Evolutionary conservation across 148 eudicot species (phyloP), one percentile per base, ranked within the genome.

Genomic region (Pharnaceum exiguum): DNA sequence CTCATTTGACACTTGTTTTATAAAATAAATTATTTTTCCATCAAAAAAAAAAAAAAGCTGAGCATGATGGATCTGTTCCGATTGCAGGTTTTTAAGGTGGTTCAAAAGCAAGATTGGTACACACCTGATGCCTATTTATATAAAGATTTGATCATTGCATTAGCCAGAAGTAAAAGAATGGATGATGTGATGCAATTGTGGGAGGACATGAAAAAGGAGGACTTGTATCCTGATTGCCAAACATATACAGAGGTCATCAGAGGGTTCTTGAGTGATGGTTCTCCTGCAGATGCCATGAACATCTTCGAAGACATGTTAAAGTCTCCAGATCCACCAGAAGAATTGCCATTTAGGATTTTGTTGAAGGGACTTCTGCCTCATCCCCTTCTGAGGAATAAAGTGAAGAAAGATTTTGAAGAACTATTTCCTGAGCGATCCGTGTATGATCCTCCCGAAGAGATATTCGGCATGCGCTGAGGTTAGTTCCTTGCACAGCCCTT

Each of bases 261-360:
- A 45, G 97, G 97, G 9, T 91, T 87, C 65, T 67, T 91, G 72
- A 81, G 77, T 46, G 69, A 75, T 59, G 97, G 96, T 46, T 87
- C 96, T 39, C 97, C 97, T 65, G 90, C 75, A 51, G 94, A 87
- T 77, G 98, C 98, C 19, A 91, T 91, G 96, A 91, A 91, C 71
- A 67, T 87, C 46, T 91, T 78, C n/a, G 98, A 91, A 67, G 96
- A 91, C 78, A 85, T 91, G 98, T 72, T 87, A 71, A 79, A 85
- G 50, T 82, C 90, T 65, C 94, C 96, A 19, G 96, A 87, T 22
- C 96, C 89, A 46, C 98, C 96, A 1, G 98, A 85, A 62, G 94
- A 87, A 65, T 65, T 82, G 61, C 96, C 98, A 11, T 91, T 87
- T 62, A 87, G 96, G 71, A 70, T 87, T 52, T 66, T 91, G 52